Conservation (phyloP, 129 eudicot species). For the Oenanthe sinensis region DNA sequence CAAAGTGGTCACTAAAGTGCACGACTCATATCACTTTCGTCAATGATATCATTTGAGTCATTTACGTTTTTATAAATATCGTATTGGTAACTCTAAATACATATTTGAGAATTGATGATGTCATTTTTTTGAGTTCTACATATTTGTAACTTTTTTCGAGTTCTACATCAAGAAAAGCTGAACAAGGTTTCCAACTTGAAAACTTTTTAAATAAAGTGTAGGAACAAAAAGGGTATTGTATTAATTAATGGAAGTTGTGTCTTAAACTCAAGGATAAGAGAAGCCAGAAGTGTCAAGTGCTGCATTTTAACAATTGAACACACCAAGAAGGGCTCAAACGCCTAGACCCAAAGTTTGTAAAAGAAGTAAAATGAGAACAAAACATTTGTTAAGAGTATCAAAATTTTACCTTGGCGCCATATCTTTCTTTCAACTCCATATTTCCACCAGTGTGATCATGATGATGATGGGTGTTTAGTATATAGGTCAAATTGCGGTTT, state of each 20-base stretch:
- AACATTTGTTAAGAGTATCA: neutral
- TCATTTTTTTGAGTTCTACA: no score
- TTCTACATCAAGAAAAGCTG: no score
- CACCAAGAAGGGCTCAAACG: neutral
- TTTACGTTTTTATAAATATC: no score
- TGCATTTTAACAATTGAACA: neutral
- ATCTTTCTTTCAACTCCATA: conserved; percentile 77
- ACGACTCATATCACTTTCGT: no score
- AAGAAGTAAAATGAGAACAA: neutral
- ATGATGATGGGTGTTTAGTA: conserved; percentile 89
- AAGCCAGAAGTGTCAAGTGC: neutral
- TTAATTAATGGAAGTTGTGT: neutral
- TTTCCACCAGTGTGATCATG: conserved; percentile 96
- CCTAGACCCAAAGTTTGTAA: neutral
- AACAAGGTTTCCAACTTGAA: neutral
- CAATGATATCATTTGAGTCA: no score
- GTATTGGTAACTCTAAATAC: no score
- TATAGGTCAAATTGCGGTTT: conserved; percentile 71
- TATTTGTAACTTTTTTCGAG: no score
- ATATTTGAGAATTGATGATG: no score
- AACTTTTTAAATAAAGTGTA: no score
- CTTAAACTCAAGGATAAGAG: neutral
- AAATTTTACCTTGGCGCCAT: conserved; percentile 84
- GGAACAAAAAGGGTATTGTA: neutral
- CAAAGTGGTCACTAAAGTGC: no score